Percentiles rank a stretch among this genome's conserved stretches.
Evolutionary conservation across 192 early-diverging fungal genomes (phyloP).

Genomic region (Coemansia erecta): DNA sequence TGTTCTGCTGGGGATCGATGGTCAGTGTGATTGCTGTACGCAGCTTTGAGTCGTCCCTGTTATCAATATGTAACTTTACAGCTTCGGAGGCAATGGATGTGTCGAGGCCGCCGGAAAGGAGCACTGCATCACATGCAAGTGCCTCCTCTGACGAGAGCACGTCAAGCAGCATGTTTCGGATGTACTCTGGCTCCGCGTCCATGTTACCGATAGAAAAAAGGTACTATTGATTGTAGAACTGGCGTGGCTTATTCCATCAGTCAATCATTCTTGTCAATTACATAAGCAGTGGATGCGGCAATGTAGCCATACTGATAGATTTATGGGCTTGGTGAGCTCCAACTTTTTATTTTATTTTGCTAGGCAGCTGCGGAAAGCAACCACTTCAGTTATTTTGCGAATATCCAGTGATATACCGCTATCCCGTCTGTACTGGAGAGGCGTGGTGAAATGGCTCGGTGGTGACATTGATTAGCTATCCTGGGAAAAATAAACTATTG

Average conservation of each 20-base stretch:
- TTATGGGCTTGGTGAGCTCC: too few relatives aligned
- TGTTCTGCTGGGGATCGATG: constrained; percentile 18
- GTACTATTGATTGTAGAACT: not conserved
- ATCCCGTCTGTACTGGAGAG: too few relatives aligned
- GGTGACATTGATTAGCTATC: too few relatives aligned
- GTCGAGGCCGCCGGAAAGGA: constrained; percentile 68
- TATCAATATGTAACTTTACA: constrained; percentile 20
- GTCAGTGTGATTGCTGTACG: constrained; percentile 56
- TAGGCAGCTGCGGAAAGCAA: too few relatives aligned
- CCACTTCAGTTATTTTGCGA: too few relatives aligned
- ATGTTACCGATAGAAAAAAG: not conserved
- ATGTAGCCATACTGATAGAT: too few relatives aligned
- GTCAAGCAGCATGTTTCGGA: not conserved
- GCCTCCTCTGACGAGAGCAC: constrained; percentile 11
- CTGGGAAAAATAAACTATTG: too few relatives aligned
- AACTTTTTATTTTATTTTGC: too few relatives aligned
- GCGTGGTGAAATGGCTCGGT: too few relatives aligned
- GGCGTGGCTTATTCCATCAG: not conserved
- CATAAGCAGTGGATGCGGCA: not conserved
- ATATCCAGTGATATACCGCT: too few relatives aligned
- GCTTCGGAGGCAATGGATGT: constrained; percentile 64
- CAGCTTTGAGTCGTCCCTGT: constrained; percentile 21
- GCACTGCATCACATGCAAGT: constrained; percentile 21
- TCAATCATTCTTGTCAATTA: not conserved
- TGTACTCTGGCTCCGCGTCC: not conserved